These are phyloP conservation scores for Zygotorulaspora danielsina DNA, from an alignment of 805 yeast species.

Conservation along the genomic window DNA sequence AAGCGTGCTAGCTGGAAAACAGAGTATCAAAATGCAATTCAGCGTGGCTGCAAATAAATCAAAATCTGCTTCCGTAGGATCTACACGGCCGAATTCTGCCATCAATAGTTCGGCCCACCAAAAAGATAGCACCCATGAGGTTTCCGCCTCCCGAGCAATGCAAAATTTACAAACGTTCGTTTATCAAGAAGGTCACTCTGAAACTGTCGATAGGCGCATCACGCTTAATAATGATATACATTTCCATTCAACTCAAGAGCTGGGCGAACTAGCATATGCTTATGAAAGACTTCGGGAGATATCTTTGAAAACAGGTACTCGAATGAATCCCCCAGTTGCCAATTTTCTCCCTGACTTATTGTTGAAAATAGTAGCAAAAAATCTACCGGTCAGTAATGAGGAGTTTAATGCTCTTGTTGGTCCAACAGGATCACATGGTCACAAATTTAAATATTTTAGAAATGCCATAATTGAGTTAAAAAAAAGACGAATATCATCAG, in stretches of 20 bases:
- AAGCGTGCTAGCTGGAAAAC: constrained; percentile 42
- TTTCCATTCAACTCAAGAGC: constrained; percentile 23
- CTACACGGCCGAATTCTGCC: neutral
- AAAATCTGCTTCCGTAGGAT: constrained; percentile 17
- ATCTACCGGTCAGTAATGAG: constrained; percentile 25
- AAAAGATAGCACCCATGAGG: neutral
- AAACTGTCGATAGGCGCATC: constrained; percentile 12
- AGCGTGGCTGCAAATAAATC: constrained; percentile 26
- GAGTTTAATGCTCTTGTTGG: constrained; percentile 25
- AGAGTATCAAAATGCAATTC: constrained; percentile 51
- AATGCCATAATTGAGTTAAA: constrained; percentile 23
- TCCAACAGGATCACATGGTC: constrained; percentile 18
- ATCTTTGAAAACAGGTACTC: constrained; percentile 21
- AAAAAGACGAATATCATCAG: constrained; percentile 17
- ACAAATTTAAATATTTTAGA: constrained; percentile 25
- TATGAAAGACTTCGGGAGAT: constrained; percentile 25
- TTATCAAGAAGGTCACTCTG: constrained; percentile 3
- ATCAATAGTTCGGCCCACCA: neutral
- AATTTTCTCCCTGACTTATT: constrained; percentile 26
- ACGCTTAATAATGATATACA: constrained; percentile 12
- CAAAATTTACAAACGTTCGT: constrained; percentile 6
- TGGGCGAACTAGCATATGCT: constrained; percentile 22
- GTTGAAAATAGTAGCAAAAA: constrained; percentile 25
- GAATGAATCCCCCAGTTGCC: constrained; percentile 25
- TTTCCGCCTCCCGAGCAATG: neutral